phyloP scores from a whole-genome alignment of 495 filamentous ascomycete species.

The Clavariopsis aquatica region DNA sequence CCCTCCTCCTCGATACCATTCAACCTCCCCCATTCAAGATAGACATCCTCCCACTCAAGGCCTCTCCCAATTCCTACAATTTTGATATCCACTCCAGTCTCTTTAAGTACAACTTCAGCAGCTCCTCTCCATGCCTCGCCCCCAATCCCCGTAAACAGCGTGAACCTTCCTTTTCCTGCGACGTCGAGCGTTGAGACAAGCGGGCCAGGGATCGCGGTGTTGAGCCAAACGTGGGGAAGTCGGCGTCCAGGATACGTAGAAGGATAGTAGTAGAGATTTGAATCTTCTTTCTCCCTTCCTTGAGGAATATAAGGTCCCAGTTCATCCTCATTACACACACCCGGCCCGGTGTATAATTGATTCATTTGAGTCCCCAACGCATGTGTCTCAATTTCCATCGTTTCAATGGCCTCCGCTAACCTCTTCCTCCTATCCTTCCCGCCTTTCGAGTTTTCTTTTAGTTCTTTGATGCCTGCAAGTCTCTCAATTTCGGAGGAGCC shows the following conservation, averaged over 20 bases:
- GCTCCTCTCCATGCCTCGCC: conserved; percentile 55
- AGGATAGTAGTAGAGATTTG: conserved; percentile 45
- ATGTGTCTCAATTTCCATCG: conserved; percentile 52
- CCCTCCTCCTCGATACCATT: conserved; percentile 56
- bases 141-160: conserved; percentile 53
- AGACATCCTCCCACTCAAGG: conserved; percentile 56
- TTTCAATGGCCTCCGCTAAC: conserved; percentile 46
- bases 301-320: conserved; percentile 15
- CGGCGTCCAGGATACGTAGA: conserved; percentile 56
- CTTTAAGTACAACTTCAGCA: conserved; percentile 39
- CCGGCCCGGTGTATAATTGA: conserved; percentile 50
- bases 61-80: conserved; percentile 52
- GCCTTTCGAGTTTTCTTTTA: conserved; percentile 41
- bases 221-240: conserved; percentile 59
- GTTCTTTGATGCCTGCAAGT: conserved; percentile 37
- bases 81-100: conserved; percentile 48
- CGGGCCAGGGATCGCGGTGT: conserved; percentile 46
- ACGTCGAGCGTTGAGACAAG: conserved; percentile 55
- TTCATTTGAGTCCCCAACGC: conserved; percentile 56
- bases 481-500: conserved; percentile 36
- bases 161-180: conserved; percentile 54
- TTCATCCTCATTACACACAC: conserved; percentile 37
- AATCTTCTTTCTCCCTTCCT: conserved; percentile 23
- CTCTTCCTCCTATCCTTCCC: conserved; percentile 45
- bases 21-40: conserved; percentile 53